Conservation (phyloP, 768 basidiomycete genomes). For the Lactarius hengduanensis region DNA sequence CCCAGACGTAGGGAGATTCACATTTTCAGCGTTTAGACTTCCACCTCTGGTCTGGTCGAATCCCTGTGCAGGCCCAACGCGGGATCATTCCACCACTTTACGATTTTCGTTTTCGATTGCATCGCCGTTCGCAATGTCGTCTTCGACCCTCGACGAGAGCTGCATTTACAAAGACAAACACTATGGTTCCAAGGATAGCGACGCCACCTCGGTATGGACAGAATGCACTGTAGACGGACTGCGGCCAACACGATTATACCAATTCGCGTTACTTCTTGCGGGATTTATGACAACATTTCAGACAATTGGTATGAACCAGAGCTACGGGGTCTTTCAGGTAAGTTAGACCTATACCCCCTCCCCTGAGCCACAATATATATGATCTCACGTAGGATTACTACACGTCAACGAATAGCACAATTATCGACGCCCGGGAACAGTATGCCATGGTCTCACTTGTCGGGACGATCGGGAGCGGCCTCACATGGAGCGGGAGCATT, state of each 20-base stretch:
- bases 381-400: constrained; percentile 41
- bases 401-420: constrained; percentile 40
- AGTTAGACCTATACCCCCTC: neutral
- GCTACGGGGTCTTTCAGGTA: constrained; percentile 46
- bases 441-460: constrained; percentile 44
- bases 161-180: neutral
- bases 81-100: neutral
- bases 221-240: constrained; percentile 4
- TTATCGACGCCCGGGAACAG: constrained; percentile 38
- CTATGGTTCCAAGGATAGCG: neutral
- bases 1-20: neutral
- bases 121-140: neutral
- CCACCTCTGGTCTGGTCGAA: neutral
- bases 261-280: constrained; percentile 39
- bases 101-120: neutral
- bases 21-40: neutral
- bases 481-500: constrained; percentile 49
- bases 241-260: constrained; percentile 38
- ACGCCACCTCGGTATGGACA: neutral
- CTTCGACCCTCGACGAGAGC: neutral
- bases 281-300: constrained; percentile 48
- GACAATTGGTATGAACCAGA: constrained; percentile 44
- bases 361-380: neutral
- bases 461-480: constrained; percentile 44
- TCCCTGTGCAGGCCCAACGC: constrained; percentile 3